These are phyloP conservation scores for Tricholoma hemisulphureum DNA, from an alignment of 768 basidiomycete genomes.

Conservation along the genomic window DNA sequence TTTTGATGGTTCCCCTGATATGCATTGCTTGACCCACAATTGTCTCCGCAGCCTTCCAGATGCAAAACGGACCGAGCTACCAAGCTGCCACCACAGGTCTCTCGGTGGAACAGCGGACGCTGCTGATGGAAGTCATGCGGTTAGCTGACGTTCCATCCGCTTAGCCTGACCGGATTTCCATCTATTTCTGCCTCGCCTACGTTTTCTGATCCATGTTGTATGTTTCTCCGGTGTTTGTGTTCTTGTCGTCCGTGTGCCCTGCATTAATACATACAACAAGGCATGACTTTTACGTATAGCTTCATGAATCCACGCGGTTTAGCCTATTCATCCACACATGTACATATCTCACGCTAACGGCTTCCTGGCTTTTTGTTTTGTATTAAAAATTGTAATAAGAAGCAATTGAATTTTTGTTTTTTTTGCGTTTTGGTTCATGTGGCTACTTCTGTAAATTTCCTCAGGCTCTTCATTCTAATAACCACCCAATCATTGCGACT, in stretches of 20 bases:
- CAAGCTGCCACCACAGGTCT: conserved; percentile 72
- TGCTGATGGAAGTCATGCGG: conserved; percentile 84
- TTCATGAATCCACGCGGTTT: neutral
- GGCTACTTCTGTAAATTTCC: neutral
- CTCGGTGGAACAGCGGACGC: conserved; percentile 71
- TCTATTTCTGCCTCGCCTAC: conserved; percentile 1
- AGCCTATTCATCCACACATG: neutral
- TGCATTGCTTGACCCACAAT: neutral
- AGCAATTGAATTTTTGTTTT: neutral
- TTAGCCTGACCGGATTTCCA: conserved; percentile 5
- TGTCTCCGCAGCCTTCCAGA: conserved; percentile 61
- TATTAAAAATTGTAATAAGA: neutral
- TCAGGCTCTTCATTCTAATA: neutral
- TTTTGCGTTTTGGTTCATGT: neutral
- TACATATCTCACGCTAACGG: neutral
- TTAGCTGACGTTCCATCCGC: conserved; percentile 48
- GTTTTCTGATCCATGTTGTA: conserved; percentile 8
- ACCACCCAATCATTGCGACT: neutral
- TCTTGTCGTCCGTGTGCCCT: conserved; percentile 2
- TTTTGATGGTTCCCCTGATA: neutral
- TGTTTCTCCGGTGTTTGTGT: conserved; percentile 7
- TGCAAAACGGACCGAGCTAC: conserved; percentile 64
- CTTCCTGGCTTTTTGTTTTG: too few relatives aligned
- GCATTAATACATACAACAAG: neutral
- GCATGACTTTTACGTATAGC: neutral